These are phyloP conservation scores for Cladorrhinum samala DNA, from an alignment of 495 filamentous ascomycete species.

Conservation along the genomic window DNA sequence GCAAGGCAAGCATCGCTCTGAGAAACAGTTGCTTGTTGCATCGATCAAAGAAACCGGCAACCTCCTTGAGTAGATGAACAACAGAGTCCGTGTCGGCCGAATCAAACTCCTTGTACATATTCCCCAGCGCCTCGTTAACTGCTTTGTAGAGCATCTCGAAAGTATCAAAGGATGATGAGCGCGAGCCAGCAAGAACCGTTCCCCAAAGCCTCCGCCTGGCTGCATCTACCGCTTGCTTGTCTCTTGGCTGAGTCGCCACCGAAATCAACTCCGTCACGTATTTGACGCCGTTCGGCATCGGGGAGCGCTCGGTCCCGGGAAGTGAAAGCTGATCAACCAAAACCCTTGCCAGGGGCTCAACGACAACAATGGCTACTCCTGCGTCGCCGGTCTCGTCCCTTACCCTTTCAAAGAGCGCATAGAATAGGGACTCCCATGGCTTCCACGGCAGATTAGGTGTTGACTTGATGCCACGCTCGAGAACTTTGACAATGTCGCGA, in stretches of 20 bases:
- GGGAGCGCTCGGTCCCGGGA: background rate
- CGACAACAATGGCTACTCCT: constrained; percentile 51
- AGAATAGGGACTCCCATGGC: constrained; percentile 58
- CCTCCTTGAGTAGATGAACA: constrained; percentile 27
- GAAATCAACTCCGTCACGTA: constrained; percentile 30
- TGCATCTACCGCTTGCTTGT: constrained; percentile 52
- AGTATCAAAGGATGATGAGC: constrained; percentile 47
- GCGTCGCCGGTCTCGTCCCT: constrained; percentile 60
- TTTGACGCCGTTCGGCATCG: constrained; percentile 23
- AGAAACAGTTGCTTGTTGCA: constrained; percentile 32
- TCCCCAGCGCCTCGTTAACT: constrained; percentile 37
- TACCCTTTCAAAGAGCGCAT: constrained; percentile 51
- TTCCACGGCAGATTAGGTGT: constrained; percentile 37
- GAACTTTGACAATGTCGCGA: constrained; percentile 59
- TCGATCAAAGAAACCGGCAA: constrained; percentile 31
- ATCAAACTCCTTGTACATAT: constrained; percentile 35
- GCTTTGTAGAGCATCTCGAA: constrained; percentile 57
- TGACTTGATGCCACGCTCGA: constrained; percentile 56
- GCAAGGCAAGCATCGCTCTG: constrained; percentile 45
- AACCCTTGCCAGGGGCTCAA: constrained; percentile 64
- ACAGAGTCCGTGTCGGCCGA: constrained; percentile 19
- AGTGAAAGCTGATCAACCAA: constrained; percentile 28
- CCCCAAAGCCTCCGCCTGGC: constrained; percentile 57
- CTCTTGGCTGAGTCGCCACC: constrained; percentile 40
- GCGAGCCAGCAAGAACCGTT: constrained; percentile 34